Conservation (phyloP, 2,329 filamentous ascomycete genomes). For the Knufia petricola region DNA sequence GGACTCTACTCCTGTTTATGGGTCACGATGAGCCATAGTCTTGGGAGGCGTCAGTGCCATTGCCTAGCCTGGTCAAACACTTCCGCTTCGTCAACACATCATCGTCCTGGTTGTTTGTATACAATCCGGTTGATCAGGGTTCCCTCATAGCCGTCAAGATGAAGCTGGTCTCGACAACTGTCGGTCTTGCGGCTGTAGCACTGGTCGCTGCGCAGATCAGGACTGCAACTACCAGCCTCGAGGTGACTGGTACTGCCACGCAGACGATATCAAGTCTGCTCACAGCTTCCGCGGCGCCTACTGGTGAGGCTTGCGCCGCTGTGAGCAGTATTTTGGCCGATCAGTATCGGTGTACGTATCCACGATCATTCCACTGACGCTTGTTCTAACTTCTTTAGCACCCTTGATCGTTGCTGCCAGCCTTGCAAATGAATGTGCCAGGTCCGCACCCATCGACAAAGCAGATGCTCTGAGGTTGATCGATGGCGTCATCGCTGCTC, state of each 20-base stretch:
- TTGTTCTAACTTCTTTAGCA: neutral
- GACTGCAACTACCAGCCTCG: neutral
- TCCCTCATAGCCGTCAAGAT: neutral
- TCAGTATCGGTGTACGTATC: neutral
- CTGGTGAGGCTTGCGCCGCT: slow-evolving; percentile 7
- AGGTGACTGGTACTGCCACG: neutral
- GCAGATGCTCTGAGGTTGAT: slow-evolving; percentile 8
- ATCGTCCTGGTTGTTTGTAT: too few species aligned
- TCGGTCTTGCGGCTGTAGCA: neutral
- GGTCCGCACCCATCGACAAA: slow-evolving; percentile 9
- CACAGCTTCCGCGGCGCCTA: neutral
- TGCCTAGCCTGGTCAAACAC: too few species aligned
- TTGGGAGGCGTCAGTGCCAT: too few species aligned
- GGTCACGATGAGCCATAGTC: neutral
- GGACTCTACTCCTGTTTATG: neutral
- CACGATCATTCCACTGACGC: too few species aligned
- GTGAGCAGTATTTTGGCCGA: slow-evolving; percentile 6
- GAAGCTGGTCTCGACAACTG: neutral
- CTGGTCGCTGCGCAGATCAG: neutral
- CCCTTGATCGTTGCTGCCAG: slow-evolving; percentile 6
- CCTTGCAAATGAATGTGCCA: slow-evolving; percentile 9
- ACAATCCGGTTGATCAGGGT: neutral
- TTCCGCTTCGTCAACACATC: too few species aligned
- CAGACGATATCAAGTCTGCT: neutral
- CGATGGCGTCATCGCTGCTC: slow-evolving; percentile 26